Conservation (phyloP, 1,284 basidiomycete species). For the Athelia sp. region DNA sequence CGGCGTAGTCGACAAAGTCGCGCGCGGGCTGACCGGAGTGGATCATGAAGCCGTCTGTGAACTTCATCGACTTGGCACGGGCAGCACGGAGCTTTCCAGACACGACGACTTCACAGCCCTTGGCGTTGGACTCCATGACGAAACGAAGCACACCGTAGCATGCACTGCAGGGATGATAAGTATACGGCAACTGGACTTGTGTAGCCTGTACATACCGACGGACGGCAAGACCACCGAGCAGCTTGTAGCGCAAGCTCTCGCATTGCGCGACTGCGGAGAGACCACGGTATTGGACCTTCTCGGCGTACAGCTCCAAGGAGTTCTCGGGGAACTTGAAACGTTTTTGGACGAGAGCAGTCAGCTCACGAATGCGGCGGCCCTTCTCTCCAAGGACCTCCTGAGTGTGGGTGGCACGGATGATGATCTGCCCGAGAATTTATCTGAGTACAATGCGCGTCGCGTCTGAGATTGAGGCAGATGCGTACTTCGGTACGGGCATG, state of each 20-base stretch:
- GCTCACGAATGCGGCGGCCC: constrained; percentile 98
- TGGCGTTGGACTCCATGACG: constrained; percentile 99
- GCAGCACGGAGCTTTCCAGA: constrained; percentile 99
- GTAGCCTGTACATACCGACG: constrained; percentile 63
- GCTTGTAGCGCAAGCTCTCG: constrained; percentile 98
- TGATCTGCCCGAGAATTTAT: constrained; percentile 62
- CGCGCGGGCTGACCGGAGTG: constrained; percentile 98
- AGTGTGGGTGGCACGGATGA: constrained; percentile 99
- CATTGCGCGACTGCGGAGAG: constrained; percentile 98
- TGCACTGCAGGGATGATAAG: constrained; percentile 51
- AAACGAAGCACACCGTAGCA: constrained; percentile 99
- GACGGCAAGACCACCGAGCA: constrained; percentile 98
- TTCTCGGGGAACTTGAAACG: constrained; percentile 99
- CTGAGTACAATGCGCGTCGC: constrained; percentile 2
- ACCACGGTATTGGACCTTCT: constrained; percentile 99
- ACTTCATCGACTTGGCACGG: constrained; percentile 99
- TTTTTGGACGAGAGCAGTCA: constrained; percentile 98
- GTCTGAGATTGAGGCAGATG: constrained; percentile 4
- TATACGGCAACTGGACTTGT: background rate
- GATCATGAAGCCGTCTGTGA: constrained; percentile 99
- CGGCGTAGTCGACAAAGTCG: constrained; percentile 98
- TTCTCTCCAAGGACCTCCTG: constrained; percentile 99
- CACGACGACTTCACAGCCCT: constrained; percentile 99
- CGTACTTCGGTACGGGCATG: constrained; percentile 95
- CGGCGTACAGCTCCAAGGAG: constrained; percentile 98